Percentiles rank a stretch among this genome's conserved stretches.
Conservation (phyloP, 768 basidiomycete species). For the Tricholoma matsutake region DNA sequence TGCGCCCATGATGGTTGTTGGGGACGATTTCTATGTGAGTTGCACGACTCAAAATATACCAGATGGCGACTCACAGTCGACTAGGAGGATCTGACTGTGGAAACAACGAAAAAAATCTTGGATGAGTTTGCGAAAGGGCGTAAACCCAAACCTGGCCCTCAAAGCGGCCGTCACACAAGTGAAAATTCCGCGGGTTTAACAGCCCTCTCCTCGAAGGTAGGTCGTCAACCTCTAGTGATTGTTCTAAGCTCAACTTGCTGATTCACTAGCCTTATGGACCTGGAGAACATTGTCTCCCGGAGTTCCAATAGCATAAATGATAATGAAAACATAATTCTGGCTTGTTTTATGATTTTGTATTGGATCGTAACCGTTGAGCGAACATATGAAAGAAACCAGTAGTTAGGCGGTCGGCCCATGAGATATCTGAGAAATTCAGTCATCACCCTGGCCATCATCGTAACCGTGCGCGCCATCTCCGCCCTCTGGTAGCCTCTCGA, state of each 20-base stretch:
- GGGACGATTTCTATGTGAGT: conserved; percentile 94
- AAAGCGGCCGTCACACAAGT: conserved; percentile 79
- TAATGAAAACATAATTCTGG: not conserved
- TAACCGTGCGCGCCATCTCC: conserved; percentile 70
- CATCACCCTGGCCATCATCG: conserved; percentile 82
- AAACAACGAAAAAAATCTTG: conserved; percentile 74
- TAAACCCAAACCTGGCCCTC: conserved; percentile 93
- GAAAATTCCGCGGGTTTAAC: conserved; percentile 95
- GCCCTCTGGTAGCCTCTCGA: conserved; percentile 67
- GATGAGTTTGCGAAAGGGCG: conserved; percentile 77
- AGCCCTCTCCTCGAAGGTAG: conserved; percentile 69
- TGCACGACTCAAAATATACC: not conserved
- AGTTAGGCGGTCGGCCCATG: not conserved
- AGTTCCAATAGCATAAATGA: conserved; percentile 55
- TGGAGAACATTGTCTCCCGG: conserved; percentile 82
- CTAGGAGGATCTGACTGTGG: conserved; percentile 82
- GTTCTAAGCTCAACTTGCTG: conserved; percentile 5
- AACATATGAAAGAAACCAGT: conserved; percentile 2
- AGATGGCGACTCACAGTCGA: conserved; percentile 11
- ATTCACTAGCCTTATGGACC: conserved; percentile 84
- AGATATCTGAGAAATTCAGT: conserved; percentile 45
- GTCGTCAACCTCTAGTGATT: conserved; percentile 10
- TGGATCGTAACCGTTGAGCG: not conserved
- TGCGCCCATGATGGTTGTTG: conserved; percentile 94
- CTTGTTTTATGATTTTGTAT: not conserved